Evolutionary conservation across 2,329 filamentous ascomycete species (phyloP).

Genomic region (Neobulgaria alba): DNA sequence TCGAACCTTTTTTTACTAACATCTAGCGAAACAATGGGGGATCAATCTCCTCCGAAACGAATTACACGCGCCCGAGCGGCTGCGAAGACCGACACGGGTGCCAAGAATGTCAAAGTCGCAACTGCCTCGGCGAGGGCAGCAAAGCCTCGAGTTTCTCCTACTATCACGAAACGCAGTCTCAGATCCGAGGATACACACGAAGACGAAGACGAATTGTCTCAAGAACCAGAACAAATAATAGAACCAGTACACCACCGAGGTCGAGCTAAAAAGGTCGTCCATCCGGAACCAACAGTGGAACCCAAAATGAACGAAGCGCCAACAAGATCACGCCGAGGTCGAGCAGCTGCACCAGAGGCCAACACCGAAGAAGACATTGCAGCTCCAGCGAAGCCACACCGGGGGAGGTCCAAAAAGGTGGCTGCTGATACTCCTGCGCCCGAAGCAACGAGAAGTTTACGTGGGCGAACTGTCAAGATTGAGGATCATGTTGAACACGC

Average conservation of each 20-base stretch:
- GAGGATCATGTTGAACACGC: slow-evolving; percentile 17
- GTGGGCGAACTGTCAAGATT: slow-evolving; percentile 25
- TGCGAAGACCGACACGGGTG: slow-evolving; percentile 32
- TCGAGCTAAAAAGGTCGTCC: slow-evolving; percentile 36
- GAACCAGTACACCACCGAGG: slow-evolving; percentile 34
- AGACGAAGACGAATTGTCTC: slow-evolving; percentile 33
- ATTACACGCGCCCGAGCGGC: slow-evolving; percentile 45
- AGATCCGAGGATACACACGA: slow-evolving; percentile 44
- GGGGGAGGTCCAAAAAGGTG: slow-evolving; percentile 38
- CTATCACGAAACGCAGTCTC: slow-evolving; percentile 44
- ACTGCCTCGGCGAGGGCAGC: slow-evolving; percentile 39
- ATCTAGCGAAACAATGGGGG: slow-evolving; percentile 46
- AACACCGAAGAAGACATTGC: neutral
- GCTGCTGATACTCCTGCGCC: slow-evolving; percentile 14
- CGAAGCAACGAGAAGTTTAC: slow-evolving; percentile 14
- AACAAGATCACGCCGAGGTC: slow-evolving; percentile 39
- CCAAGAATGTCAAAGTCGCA: slow-evolving; percentile 38
- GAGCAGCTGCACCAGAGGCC: slow-evolving; percentile 15
- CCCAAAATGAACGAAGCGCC: slow-evolving; percentile 25
- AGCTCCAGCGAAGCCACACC: slow-evolving; percentile 30
- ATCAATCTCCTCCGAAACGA: slow-evolving; percentile 48
- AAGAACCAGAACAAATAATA: slow-evolving; percentile 18
- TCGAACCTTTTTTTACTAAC: slow-evolving; percentile 4
- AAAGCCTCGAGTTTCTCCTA: slow-evolving; percentile 26
- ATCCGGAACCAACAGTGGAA: slow-evolving; percentile 20